A percentile compares a stretch with the other conserved stretches of the same genome.
phyloP scores from a whole-genome alignment of 1,284 basidiomycete species.

The Hymenochaete sp. region DNA sequence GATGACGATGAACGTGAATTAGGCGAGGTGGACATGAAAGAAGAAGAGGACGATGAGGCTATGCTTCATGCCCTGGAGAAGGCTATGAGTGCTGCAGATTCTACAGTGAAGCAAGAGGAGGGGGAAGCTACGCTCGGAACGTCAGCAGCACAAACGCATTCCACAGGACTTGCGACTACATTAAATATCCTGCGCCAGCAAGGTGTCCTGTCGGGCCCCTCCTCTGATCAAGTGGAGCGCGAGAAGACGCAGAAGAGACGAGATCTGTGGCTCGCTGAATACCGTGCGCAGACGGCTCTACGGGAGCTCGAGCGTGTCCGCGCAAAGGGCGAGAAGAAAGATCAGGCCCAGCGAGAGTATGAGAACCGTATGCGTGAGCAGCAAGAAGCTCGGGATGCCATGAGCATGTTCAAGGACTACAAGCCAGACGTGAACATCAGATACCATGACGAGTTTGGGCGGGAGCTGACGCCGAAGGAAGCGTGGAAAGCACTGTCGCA shows the following conservation, averaged over 20 bases:
- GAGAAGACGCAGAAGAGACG: slow-evolving; percentile 79
- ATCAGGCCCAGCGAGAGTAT: slow-evolving; percentile 91
- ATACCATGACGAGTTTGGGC: slow-evolving; percentile 96
- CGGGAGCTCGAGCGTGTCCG: slow-evolving; percentile 75
- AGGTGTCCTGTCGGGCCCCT: slow-evolving; percentile 70
- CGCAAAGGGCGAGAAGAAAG: slow-evolving; percentile 74
- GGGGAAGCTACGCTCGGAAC: slow-evolving; percentile 45
- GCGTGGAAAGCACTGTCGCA: slow-evolving; percentile 94
- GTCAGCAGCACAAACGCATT: slow-evolving; percentile 63
- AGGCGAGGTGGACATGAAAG: slow-evolving; percentile 68
- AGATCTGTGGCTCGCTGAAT: slow-evolving; percentile 86
- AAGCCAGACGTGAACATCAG: slow-evolving; percentile 95
- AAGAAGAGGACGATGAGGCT: slow-evolving; percentile 64
- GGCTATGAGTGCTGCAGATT: slow-evolving; percentile 52
- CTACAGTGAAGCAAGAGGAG: slow-evolving; percentile 27
- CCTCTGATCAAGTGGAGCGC: slow-evolving; percentile 64
- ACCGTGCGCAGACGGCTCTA: slow-evolving; percentile 65
- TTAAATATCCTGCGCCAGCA: slow-evolving; percentile 85
- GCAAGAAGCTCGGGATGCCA: slow-evolving; percentile 75
- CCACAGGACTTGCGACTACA: slow-evolving; percentile 80
- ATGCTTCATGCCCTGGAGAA: slow-evolving; percentile 69
- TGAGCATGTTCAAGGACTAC: slow-evolving; percentile 88
- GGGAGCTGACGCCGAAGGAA: slow-evolving; percentile 85
- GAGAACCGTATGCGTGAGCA: slow-evolving; percentile 90
- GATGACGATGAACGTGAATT: slow-evolving; percentile 73